Evolutionary conservation across 805 yeast genomes (phyloP).

Genomic region (Candida orba): DNA sequence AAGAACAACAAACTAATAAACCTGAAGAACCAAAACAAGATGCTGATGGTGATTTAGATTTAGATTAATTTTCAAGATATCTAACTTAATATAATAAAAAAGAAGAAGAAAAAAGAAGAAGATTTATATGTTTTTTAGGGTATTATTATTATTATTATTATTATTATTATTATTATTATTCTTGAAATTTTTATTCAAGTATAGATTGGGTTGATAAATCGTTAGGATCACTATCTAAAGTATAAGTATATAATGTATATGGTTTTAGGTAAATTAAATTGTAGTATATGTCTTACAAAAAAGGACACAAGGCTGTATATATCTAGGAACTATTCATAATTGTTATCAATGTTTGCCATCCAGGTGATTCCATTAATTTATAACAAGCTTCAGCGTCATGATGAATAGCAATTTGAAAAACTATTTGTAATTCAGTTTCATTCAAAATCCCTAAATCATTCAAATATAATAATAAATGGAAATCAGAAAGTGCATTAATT

Average conservation of each 20-base stretch:
- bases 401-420: conserved; percentile 41
- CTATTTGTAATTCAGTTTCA: conserved; percentile 42
- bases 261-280: too few species aligned
- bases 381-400: conserved; percentile 39
- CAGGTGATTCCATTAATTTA: conserved; percentile 50
- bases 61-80: conserved; percentile 22
- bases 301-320: too few species aligned
- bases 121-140: too few species aligned
- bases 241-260: too few species aligned
- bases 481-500: conserved; percentile 47
- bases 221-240: too few species aligned
- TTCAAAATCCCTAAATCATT: conserved; percentile 50
- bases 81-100: too few species aligned
- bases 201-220: too few species aligned
- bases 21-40: conserved; percentile 22
- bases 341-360: conserved; percentile 77
- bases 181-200: too few species aligned
- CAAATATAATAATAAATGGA: conserved; percentile 66
- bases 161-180: too few species aligned
- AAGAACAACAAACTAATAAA: conserved; percentile 20
- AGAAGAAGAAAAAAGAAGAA: too few species aligned
- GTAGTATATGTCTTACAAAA: too few species aligned
- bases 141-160: too few species aligned
- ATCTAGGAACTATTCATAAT: conserved; percentile 30
- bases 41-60: conserved; percentile 34